A percentile compares a stretch with the other conserved stretches of the same genome.
These are phyloP conservation scores for Diutina siamensis DNA, from an alignment of 1,139 yeast species.

Conservation along the genomic window DNA sequence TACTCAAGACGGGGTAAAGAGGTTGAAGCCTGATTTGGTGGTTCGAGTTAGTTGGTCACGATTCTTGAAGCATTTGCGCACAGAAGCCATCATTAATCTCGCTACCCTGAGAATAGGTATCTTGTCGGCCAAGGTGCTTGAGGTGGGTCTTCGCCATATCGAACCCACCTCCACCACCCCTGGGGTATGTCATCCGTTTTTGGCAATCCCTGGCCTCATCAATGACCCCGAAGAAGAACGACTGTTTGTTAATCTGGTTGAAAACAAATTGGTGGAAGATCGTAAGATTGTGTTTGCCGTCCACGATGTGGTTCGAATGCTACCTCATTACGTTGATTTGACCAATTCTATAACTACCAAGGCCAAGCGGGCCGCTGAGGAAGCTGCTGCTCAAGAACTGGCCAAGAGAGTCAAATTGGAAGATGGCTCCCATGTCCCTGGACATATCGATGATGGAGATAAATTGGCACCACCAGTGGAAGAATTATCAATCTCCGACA, in stretches of 20 bases:
- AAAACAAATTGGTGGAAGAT: slow-evolving; percentile 27
- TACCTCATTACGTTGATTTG: slow-evolving; percentile 36
- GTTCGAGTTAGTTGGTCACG: slow-evolving; percentile 56
- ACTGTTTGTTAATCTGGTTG: slow-evolving; percentile 18
- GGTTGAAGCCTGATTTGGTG: slow-evolving; percentile 38
- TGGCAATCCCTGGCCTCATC: slow-evolving; percentile 25
- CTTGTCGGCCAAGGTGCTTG: slow-evolving; percentile 55
- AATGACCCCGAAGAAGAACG: slow-evolving; percentile 30
- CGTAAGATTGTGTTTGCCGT: slow-evolving; percentile 37
- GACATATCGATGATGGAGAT: slow-evolving; percentile 12
- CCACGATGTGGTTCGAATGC: slow-evolving; percentile 36
- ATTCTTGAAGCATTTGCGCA: slow-evolving; percentile 56
- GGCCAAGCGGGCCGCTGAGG: slow-evolving; percentile 19
- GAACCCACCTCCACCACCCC: slow-evolving; percentile 44
- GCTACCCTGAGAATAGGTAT: slow-evolving; percentile 64
- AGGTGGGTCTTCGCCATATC: slow-evolving; percentile 41
- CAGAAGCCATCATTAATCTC: slow-evolving; percentile 49
- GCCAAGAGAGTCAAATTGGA: slow-evolving; percentile 35
- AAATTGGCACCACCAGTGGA: not conserved
- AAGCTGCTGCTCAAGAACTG: slow-evolving; percentile 13
- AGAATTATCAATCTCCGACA: slow-evolving; percentile 11
- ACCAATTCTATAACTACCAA: slow-evolving; percentile 35
- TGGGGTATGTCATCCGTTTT: slow-evolving; percentile 17
- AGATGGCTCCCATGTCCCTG: slow-evolving; percentile 12
- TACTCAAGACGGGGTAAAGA: slow-evolving; percentile 23